Conservation (phyloP, 1,284 basidiomycete species). For the Inonotus obliquus region DNA sequence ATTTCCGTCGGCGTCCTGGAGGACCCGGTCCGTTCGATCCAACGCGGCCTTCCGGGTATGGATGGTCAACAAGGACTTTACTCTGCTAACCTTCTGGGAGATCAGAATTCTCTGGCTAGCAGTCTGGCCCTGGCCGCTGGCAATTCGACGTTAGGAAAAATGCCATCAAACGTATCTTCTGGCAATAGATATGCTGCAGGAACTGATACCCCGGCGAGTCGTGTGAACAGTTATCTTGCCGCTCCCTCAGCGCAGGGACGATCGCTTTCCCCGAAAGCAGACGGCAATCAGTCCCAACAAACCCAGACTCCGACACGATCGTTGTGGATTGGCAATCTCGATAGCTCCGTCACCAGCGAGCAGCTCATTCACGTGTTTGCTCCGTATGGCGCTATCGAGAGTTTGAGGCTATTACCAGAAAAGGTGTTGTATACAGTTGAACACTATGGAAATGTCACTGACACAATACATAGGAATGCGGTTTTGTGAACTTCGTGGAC, state of each 20-base stretch:
- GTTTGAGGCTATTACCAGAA: slow-evolving; percentile 88
- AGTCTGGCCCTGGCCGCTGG: slow-evolving; percentile 40
- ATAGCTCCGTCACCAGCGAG: slow-evolving; percentile 89
- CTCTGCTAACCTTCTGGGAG: slow-evolving; percentile 28
- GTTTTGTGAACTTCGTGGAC: slow-evolving; percentile 98
- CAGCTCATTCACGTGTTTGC: slow-evolving; percentile 94
- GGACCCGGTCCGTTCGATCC: slow-evolving; percentile 58
- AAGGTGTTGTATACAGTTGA: slow-evolving; percentile 54
- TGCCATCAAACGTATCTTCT: slow-evolving; percentile 41
- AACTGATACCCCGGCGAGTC: slow-evolving; percentile 35
- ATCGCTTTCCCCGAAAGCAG: slow-evolving; percentile 74
- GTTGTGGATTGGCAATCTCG: slow-evolving; percentile 96
- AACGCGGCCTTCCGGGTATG: slow-evolving; percentile 57
- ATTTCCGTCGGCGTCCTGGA: slow-evolving; percentile 92
- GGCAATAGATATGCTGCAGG: slow-evolving; percentile 67
- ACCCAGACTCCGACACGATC: slow-evolving; percentile 91
- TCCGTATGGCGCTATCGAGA: slow-evolving; percentile 95
- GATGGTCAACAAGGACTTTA: slow-evolving; percentile 54
- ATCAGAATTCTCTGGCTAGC: slow-evolving; percentile 25
- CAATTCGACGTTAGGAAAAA: slow-evolving; percentile 56
- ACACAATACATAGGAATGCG: slow-evolving; percentile 70
- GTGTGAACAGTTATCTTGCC: slow-evolving; percentile 61
- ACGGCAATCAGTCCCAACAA: slow-evolving; percentile 54
- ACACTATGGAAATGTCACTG: not conserved
- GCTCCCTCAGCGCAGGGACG: slow-evolving; percentile 63